phyloP scores from a whole-genome alignment of 345 rosid species.

The Heritiera fomes region DNA sequence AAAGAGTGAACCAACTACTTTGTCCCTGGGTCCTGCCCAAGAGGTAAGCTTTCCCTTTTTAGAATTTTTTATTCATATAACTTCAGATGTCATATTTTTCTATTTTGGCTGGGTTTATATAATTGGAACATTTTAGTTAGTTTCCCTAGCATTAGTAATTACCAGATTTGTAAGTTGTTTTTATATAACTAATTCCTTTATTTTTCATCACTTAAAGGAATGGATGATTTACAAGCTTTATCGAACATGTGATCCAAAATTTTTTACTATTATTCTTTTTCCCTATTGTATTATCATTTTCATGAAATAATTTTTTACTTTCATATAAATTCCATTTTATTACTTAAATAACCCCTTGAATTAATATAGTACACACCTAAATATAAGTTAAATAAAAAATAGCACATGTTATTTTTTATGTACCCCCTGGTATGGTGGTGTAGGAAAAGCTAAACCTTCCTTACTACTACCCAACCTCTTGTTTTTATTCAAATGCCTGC shows the following conservation, averaged over 20 bases:
- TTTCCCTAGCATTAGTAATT: neutral
- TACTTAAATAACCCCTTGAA: no score
- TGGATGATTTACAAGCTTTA: no score
- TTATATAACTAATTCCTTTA: neutral
- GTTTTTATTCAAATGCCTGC: no score
- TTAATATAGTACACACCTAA: no score
- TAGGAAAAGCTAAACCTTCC: no score
- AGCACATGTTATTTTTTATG: no score
- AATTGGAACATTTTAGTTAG: neutral
- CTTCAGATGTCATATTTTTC: neutral
- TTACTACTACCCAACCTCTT: no score
- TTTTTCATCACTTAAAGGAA: neutral
- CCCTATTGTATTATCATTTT: neutral
- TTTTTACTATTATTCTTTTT: neutral
- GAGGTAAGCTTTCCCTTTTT: conserved; percentile 49
- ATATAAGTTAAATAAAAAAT: no score
- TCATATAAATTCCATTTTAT: neutral
- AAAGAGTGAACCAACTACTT: conserved; percentile 46
- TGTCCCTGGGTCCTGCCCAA: conserved; percentile 61
- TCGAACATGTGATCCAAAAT: neutral
- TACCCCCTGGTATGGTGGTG: no score
- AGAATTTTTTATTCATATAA: neutral
- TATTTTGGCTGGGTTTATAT: neutral
- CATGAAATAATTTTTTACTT: neutral
- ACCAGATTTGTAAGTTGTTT: neutral